A percentile compares a stretch with the other conserved stretches of the same genome.
Evolutionary conservation across 2,329 filamentous ascomycete genomes (phyloP).

Genomic region (Seiridium unicorne): DNA sequence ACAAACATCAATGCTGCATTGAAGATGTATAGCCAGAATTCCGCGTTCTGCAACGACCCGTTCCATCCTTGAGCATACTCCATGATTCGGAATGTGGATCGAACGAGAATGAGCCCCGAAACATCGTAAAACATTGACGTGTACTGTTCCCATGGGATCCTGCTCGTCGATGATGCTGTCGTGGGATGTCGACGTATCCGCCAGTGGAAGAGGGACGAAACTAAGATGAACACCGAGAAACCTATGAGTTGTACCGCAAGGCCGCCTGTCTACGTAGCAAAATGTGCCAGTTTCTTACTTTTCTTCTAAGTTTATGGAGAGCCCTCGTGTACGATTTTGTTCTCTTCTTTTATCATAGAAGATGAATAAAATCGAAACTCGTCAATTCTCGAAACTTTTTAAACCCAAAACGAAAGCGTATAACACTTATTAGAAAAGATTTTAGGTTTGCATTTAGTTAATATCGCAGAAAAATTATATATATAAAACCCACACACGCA

Average conservation of each 20-base stretch:
- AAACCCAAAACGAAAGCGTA: no score
- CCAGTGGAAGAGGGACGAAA: constrained; percentile 39
- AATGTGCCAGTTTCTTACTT: no score
- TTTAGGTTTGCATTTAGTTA: no score
- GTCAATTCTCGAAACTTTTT: no score
- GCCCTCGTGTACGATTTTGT: no score
- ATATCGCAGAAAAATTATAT: no score
- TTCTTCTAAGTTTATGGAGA: no score
- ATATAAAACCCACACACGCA: no score
- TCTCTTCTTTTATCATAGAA: no score
- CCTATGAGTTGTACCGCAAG: constrained; percentile 48
- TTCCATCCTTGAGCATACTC: constrained; percentile 31
- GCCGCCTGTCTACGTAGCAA: constrained; percentile 32
- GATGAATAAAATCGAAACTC: no score
- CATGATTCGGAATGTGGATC: constrained; percentile 34
- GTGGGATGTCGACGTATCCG: constrained; percentile 13
- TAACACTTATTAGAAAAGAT: no score
- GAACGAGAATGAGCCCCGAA: constrained; percentile 28
- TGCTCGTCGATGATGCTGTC: background rate
- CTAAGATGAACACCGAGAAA: constrained; percentile 47
- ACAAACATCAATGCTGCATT: constrained; percentile 25
- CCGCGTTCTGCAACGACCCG: constrained; percentile 22
- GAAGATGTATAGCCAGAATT: constrained; percentile 25
- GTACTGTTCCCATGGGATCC: constrained; percentile 22
- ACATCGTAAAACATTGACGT: constrained; percentile 11